A percentile compares a stretch with the other conserved stretches of the same genome.
Conservation (phyloP, 73 alveolate species). For the Tetrahymena borealis region DNA sequence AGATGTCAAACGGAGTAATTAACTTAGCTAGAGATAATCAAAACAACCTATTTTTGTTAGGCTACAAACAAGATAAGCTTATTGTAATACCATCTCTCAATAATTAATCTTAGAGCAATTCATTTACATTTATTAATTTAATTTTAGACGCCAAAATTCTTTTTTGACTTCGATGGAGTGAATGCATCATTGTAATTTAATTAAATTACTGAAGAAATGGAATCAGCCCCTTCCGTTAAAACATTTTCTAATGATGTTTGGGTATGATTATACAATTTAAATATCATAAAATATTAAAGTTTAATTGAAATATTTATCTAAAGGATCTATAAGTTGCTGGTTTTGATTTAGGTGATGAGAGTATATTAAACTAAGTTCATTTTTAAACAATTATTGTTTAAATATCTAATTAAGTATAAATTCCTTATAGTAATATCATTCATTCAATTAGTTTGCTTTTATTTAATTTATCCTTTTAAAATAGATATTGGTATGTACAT, state of each 20-base stretch:
- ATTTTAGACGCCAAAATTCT: background rate
- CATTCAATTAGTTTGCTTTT: background rate
- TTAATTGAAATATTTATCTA: background rate
- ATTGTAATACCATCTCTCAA: background rate
- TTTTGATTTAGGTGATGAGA: background rate
- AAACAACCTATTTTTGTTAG: background rate
- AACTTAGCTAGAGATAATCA: background rate
- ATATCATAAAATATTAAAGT: background rate
- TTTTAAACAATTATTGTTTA: background rate
- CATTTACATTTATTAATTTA: background rate
- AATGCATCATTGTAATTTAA: background rate
- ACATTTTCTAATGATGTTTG: background rate
- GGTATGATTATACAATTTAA: background rate
- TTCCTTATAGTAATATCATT: background rate
- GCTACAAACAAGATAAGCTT: background rate
- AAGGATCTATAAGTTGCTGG: background rate
- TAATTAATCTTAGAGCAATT: background rate
- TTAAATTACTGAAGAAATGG: background rate
- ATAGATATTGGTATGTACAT: background rate
- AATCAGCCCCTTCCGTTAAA: background rate
- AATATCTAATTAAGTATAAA: background rate
- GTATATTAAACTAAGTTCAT: background rate
- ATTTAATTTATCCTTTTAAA: background rate
- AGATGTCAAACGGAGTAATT: background rate
- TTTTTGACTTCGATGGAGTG: background rate